Base-by-base conservation (phyloP, 805 yeast genomes). In the Kodamaea hsintzibuensis region DNA sequence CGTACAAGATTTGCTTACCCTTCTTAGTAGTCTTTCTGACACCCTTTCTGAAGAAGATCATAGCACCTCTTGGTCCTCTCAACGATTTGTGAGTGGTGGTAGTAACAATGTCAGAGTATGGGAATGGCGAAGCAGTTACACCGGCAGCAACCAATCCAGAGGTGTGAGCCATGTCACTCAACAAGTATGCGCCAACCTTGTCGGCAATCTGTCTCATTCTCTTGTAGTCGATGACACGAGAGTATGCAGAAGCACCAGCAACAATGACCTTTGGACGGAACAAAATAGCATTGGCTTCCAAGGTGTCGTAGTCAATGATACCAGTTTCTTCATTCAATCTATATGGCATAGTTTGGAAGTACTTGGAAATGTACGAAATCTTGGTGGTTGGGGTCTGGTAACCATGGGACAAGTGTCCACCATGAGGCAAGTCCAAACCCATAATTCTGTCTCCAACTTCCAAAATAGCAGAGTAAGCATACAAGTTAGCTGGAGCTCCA, bases 1-100 rank as follows among this genome's bases (percentile, higher is more conserved):
- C 98, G 75, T 92, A 95, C 55, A 80, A 77, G 55, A 91, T 79
- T 76, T 91, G 97, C 78, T 91, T 89, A 67, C 98, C 98, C 65
- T 91, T 89, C 81, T 92, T 91, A 69, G 89, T 88, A 61, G 85
- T 84, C 56, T 88, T 85, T 82, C 96, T 86, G 57, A 92, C 84
- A 65, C 99, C 99, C 74, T 88, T 88, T 82, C 98, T 90, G 85
- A 88, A 95, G 82, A 95, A 95, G 73, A 95, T 95, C 97, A 95
- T 93, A 55, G 99, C 98, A 75, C 99, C 99, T 81, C 99, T 90
- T 72, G 99, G 99, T 57, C 99, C 99, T 81, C 99, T 89, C 68
- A 95, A 83, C 40, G 98, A 92, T 80, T 95, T 95, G 83, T 95
- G 99, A 56, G 99, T 93, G 55, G 99, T 93, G 65, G 99, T 95